phyloP scores from a whole-genome alignment of 1,284 basidiomycete species.

The Marasmius fiardii region DNA sequence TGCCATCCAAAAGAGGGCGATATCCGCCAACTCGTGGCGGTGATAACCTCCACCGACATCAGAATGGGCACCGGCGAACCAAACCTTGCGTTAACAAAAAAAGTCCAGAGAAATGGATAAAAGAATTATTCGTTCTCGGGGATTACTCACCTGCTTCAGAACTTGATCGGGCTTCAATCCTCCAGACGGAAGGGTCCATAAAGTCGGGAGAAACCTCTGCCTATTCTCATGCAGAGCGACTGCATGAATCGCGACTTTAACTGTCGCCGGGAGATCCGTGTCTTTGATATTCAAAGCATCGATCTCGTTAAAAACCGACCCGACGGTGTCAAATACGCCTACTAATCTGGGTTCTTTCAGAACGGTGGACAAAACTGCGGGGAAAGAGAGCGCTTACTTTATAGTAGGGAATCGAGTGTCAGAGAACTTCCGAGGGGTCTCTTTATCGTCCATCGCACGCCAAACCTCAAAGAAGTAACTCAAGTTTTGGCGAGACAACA shows the following conservation, averaged over 20 bases:
- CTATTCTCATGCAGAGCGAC: conserved; percentile 26
- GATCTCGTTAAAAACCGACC: conserved; percentile 18
- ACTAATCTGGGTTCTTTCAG: no score
- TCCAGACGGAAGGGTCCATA: conserved; percentile 18
- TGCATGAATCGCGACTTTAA: conserved; percentile 25
- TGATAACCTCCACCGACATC: conserved; percentile 22
- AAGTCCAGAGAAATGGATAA: not conserved
- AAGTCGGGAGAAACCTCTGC: conserved; percentile 22
- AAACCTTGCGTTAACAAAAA: no score
- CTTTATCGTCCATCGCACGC: not conserved
- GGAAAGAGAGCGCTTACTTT: not conserved
- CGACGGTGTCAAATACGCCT: conserved; percentile 28
- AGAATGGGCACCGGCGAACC: conserved; percentile 22
- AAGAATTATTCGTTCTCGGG: no score
- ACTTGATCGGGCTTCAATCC: conserved; percentile 12
- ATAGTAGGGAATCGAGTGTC: not conserved
- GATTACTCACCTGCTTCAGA: conserved; percentile 21
- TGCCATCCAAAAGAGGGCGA: conserved; percentile 24
- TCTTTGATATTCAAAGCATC: conserved; percentile 22
- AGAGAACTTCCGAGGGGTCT: not conserved
- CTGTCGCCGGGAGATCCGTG: conserved; percentile 16
- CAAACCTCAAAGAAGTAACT: not conserved
- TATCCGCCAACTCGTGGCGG: conserved; percentile 22
- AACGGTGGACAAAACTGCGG: no score
- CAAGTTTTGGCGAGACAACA: not conserved